Evolutionary conservation across 805 yeast species (phyloP).

Genomic region (Cyberlindnera galapagoensis): DNA sequence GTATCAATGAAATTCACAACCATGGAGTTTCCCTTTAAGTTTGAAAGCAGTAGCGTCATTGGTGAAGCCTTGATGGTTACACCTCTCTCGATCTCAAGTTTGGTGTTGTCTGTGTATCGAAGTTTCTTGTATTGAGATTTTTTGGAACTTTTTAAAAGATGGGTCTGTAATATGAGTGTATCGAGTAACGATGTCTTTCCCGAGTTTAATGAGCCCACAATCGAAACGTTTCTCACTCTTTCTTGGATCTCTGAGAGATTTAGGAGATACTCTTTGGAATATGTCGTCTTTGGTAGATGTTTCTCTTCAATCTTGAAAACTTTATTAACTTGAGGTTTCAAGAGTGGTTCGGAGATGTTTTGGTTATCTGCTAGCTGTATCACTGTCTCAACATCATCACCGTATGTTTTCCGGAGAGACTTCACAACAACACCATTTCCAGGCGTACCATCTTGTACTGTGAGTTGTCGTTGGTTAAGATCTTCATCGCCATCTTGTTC

Average conservation of each 20-base stretch:
- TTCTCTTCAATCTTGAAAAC: constrained; percentile 43
- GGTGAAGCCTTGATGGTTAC: constrained; percentile 59
- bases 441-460: constrained; percentile 39
- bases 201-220: constrained; percentile 75
- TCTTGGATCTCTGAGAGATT: constrained; percentile 47
- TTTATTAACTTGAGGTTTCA: constrained; percentile 42
- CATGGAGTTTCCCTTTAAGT: constrained; percentile 45
- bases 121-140: constrained; percentile 53
- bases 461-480: constrained; percentile 19
- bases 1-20: constrained; percentile 68
- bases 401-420: constrained; percentile 41
- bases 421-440: constrained; percentile 40
- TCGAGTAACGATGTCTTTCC: constrained; percentile 86
- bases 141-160: constrained; percentile 46
- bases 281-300: constrained; percentile 51
- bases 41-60: constrained; percentile 51
- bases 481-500: constrained; percentile 21
- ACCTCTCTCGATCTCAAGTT: constrained; percentile 65
- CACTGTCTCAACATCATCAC: constrained; percentile 59
- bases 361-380: constrained; percentile 49
- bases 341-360: constrained; percentile 54
- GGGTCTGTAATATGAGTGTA: constrained; percentile 60
- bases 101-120: constrained; percentile 67
- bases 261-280: constrained; percentile 56
- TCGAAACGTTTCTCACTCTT: constrained; percentile 63